Conservation (phyloP, 176 grass and related monocot genomes). For the Musa itinerans region DNA sequence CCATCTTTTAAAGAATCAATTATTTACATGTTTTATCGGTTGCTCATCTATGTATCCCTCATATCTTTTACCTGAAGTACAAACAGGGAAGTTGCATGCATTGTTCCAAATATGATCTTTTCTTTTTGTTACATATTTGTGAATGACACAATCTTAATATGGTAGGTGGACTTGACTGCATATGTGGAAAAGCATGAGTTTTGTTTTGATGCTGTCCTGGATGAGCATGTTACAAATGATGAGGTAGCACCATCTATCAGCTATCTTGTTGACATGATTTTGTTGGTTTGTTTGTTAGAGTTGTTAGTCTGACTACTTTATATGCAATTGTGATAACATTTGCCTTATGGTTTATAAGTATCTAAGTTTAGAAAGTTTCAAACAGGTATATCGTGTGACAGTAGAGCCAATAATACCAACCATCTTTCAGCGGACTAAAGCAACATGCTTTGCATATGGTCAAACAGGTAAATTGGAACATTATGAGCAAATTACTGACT, state of each 20-base stretch:
- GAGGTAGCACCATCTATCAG: constrained; percentile 31
- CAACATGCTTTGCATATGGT: constrained; percentile 68
- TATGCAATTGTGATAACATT: not conserved
- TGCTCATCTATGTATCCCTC: not conserved
- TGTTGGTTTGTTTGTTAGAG: not conserved
- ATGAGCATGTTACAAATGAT: constrained; percentile 62
- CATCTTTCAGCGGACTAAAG: constrained; percentile 60
- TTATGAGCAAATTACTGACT: not conserved
- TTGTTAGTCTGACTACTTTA: not conserved
- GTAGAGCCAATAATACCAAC: constrained; percentile 56
- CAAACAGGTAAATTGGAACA: constrained; percentile 46
- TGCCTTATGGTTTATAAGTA: not conserved
- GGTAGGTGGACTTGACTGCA: constrained; percentile 74
- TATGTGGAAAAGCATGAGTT: constrained; percentile 76
- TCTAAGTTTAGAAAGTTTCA: constrained; percentile 3
- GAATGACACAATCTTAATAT: constrained; percentile 9
- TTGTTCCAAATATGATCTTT: not conserved
- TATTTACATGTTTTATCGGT: not conserved
- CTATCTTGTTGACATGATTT: not conserved
- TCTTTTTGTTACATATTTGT: not conserved
- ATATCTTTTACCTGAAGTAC: not conserved
- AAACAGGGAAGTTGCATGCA: not conserved
- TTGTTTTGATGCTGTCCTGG: constrained; percentile 57
- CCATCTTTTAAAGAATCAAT: not conserved
- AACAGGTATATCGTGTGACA: constrained; percentile 56